Evolutionary conservation across 129 eudicot genomes (phyloP).

Genomic region (Centella asiatica): DNA sequence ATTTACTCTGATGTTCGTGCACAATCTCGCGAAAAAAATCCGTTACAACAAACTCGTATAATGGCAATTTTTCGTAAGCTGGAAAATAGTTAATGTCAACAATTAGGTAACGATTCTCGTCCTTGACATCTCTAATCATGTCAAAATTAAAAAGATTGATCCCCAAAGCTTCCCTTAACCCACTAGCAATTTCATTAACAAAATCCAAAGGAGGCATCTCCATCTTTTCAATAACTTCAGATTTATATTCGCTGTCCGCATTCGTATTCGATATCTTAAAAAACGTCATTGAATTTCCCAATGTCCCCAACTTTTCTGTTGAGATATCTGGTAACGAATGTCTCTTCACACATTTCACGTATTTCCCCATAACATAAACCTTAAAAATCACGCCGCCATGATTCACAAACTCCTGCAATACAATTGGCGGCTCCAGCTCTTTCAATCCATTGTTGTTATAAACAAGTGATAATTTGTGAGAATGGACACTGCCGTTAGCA

Average conservation of each 20-base stretch:
- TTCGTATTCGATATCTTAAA: constrained; percentile 41
- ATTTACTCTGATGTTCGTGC: too few species aligned
- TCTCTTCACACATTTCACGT: constrained; percentile 57
- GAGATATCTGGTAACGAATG: constrained; percentile 55
- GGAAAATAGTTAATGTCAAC: constrained; percentile 60
- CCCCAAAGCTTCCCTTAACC: constrained; percentile 21
- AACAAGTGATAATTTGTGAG: constrained; percentile 52
- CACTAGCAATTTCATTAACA: constrained; percentile 27
- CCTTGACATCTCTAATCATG: constrained; percentile 36
- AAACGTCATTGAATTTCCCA: constrained; percentile 22
- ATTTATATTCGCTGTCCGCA: constrained; percentile 13
- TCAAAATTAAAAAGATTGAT: constrained; percentile 51
- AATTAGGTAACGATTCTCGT: constrained; percentile 22
- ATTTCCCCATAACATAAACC: constrained; percentile 59
- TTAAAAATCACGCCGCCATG: constrained; percentile 73
- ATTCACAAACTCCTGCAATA: constrained; percentile 72
- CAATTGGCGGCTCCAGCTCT: constrained; percentile 27
- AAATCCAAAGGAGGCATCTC: constrained; percentile 36
- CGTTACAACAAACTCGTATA: constrained; percentile 35
- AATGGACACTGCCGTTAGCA: constrained; percentile 41
- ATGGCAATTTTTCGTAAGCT: constrained; percentile 40
- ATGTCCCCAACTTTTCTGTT: constrained; percentile 17
- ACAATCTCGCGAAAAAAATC: constrained; percentile 34
- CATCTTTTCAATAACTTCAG: constrained; percentile 16
- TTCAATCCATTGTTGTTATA: constrained; percentile 41